Evolutionary conservation across 208 protist genomes (phyloP).

Genomic region (Borovskyia barvae): DNA sequence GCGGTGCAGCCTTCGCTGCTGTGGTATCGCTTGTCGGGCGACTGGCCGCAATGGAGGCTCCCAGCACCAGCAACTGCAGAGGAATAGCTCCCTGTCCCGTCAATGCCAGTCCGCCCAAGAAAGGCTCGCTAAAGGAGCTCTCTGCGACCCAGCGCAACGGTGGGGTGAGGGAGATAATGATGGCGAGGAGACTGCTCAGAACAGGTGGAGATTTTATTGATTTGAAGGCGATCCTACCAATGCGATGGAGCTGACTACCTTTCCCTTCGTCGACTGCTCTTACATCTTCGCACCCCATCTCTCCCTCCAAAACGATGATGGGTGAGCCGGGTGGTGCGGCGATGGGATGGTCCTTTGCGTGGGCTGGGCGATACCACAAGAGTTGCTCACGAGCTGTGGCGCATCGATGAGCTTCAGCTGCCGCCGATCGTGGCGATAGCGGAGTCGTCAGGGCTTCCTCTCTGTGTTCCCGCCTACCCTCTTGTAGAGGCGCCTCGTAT

Average conservation of each 20-base stretch:
- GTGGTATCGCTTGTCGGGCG: slow-evolving; percentile 7
- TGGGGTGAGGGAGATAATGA: slow-evolving; percentile 61
- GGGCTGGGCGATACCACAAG: slow-evolving; percentile 34
- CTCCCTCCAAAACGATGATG: slow-evolving; percentile 7
- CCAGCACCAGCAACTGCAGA: slow-evolving; percentile 60
- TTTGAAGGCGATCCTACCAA: slow-evolving; percentile 10
- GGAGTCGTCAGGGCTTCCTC: not conserved
- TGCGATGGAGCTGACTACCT: not conserved
- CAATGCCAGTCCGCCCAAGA: slow-evolving; percentile 55
- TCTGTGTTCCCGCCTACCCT: not conserved
- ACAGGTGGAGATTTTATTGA: slow-evolving; percentile 48
- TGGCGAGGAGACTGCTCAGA: slow-evolving; percentile 38
- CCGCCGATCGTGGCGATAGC: not conserved
- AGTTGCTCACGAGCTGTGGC: slow-evolving; percentile 39
- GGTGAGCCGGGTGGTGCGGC: slow-evolving; percentile 3
- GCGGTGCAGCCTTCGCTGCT: not conserved
- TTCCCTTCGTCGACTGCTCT: not conserved
- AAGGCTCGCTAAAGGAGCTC: slow-evolving; percentile 29
- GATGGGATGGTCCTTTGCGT: slow-evolving; percentile 24
- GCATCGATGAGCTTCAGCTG: slow-evolving; percentile 4
- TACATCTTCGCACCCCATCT: slow-evolving; percentile 5
- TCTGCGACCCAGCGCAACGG: slow-evolving; percentile 63
- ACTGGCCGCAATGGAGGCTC: slow-evolving; percentile 38
- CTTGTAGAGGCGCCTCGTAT: slow-evolving; percentile 8
- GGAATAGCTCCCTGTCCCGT: slow-evolving; percentile 60